Conservation (phyloP, 306 rosid genomes). For the Biancaea sappan region DNA sequence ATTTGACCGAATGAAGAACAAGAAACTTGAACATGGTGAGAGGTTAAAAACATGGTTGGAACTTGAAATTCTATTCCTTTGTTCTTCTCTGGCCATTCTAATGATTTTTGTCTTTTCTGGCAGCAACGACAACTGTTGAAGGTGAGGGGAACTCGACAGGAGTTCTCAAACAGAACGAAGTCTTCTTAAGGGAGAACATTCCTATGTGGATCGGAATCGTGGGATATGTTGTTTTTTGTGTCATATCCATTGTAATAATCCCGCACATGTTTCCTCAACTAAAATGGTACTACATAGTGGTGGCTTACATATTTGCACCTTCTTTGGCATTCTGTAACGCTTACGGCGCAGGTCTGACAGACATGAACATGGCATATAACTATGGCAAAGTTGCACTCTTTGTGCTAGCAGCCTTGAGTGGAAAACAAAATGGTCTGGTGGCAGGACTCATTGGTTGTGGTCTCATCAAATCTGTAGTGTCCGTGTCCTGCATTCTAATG, state of each 20-base stretch:
- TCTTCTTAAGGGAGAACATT: conserved; percentile 67
- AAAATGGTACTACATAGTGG: conserved; percentile 35
- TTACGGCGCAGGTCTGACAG: conserved; percentile 91
- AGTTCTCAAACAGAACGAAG: conserved; percentile 42
- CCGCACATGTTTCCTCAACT: conserved; percentile 43
- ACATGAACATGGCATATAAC: conserved; percentile 94
- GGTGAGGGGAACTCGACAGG: conserved; percentile 33
- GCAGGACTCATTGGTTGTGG: conserved; percentile 80
- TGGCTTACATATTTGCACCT: conserved; percentile 57
- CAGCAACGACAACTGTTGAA: conserved; percentile 28
- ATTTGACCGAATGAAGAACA: conserved; percentile 38
- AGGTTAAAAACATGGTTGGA: background rate
- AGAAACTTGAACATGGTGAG: conserved; percentile 21
- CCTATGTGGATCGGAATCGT: conserved; percentile 55
- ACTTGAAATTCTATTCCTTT: background rate
- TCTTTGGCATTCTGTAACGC: conserved; percentile 96
- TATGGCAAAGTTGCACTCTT: conserved; percentile 91
- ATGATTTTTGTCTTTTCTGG: background rate
- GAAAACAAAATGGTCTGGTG: conserved; percentile 37
- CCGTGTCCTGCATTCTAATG: conserved; percentile 84
- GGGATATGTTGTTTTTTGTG: conserved; percentile 18
- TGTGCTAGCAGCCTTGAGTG: conserved; percentile 58
- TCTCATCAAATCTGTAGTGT: conserved; percentile 66
- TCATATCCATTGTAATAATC: conserved; percentile 53
- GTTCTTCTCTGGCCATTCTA: conserved; percentile 15